Evolutionary conservation across 805 yeast genomes (phyloP), one percentile per base, ranked within the genome.

Genomic region (Candida silvicultrix): DNA sequence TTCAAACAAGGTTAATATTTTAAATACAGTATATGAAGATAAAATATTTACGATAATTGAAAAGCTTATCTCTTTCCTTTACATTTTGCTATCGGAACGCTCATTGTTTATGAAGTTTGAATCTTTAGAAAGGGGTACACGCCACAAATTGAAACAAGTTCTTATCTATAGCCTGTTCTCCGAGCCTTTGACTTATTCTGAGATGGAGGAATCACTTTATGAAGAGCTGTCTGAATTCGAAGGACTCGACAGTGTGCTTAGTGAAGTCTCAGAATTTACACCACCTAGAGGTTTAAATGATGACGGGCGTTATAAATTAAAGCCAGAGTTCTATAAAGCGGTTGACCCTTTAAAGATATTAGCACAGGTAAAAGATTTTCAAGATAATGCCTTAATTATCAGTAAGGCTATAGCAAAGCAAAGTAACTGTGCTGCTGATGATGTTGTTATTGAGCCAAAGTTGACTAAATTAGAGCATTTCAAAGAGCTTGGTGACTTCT

Each of bases 61-160:
- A 57, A 96, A 89, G 55, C 82, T 89, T 50, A 58, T 89, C 41
- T 78, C 81, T 29, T 83, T 83, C 49, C 65, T 89, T 48, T 84
- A 89, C 49, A 78, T 80, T 42, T 52, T 89, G 10, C 59, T 89
- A 18, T 79, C 85, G 1, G 95, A 88, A 54, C 82, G 95, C 49
- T 62, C 78, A 3, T 76, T 76, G 43, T 73, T 88, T 46, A 70
- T 70, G 45, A 77, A 76, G 2, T 66, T 69, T 19, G 58, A 68
- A 2, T 46, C 57, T 4, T 38, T 51, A 2, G 60, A 59, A 7
- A 66, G 65, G 7, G 63, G 62, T 38, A 43, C 54, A 21, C 47
- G 53, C 2, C 51, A 60, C 21, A 53, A 51, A 20, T 66, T 75
- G 9, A 71, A 63, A 46, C 67, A 66, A 23, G 56, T 71, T 7